phyloP scores from a whole-genome alignment of 768 basidiomycete species.

The Fomitopsis pulvina region DNA sequence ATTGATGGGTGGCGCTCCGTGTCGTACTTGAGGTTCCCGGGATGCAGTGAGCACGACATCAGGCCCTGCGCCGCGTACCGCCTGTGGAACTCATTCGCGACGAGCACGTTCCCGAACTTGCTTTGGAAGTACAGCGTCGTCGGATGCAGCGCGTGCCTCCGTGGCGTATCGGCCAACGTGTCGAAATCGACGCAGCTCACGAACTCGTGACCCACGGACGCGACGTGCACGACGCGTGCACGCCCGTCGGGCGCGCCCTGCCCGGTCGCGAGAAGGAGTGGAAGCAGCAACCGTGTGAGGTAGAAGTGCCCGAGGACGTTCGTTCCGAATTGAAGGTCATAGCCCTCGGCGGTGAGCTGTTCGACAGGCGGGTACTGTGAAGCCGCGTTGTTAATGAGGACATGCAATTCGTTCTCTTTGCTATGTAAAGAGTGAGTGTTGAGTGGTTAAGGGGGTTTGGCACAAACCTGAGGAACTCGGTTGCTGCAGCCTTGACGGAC shows the following conservation, averaged over 20 bases:
- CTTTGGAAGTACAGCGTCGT: slow-evolving; percentile 21
- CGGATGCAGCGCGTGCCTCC: slow-evolving; percentile 11
- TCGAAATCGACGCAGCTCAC: slow-evolving; percentile 31
- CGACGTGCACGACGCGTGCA: slow-evolving; percentile 38
- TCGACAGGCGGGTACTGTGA: slow-evolving; percentile 39
- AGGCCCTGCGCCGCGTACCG: slow-evolving; percentile 41
- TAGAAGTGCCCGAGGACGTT: slow-evolving; percentile 55
- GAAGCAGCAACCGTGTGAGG: slow-evolving; percentile 46
- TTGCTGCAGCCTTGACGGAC: slow-evolving; percentile 30
- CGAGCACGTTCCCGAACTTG: slow-evolving; percentile 42
- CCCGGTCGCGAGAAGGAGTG: slow-evolving; percentile 34
- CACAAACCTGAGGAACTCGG: slow-evolving; percentile 29
- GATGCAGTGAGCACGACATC: slow-evolving; percentile 38
- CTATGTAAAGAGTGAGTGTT: slow-evolving; percentile 18
- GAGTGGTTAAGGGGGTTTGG: not conserved
- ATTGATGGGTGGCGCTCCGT: slow-evolving; percentile 6
- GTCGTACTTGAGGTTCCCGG: slow-evolving; percentile 26
- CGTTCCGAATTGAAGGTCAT: slow-evolving; percentile 50
- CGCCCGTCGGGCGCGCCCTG: slow-evolving; percentile 29
- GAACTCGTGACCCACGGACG: slow-evolving; percentile 33
- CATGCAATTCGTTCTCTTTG: slow-evolving; percentile 38
- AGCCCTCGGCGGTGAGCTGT: slow-evolving; percentile 38
- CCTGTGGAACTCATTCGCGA: slow-evolving; percentile 39
- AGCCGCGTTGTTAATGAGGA: slow-evolving; percentile 47
- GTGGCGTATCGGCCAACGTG: slow-evolving; percentile 23